These are phyloP conservation scores for Ceriops decandra DNA, from an alignment of 345 rosid genomes.

Conservation along the genomic window DNA sequence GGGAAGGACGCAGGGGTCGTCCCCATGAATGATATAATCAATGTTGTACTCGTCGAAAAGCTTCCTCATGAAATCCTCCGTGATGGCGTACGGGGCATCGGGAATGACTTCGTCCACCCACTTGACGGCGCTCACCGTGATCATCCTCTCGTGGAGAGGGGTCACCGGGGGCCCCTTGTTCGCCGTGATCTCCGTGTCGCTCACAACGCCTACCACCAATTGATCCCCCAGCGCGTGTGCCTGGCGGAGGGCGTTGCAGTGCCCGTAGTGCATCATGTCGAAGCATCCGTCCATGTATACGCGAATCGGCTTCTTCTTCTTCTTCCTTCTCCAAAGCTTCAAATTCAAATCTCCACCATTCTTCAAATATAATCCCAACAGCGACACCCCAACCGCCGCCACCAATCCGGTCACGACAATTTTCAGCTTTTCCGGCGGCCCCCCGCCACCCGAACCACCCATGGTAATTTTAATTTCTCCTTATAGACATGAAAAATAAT, in stretches of 20 bases:
- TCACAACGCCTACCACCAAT: slow-evolving; percentile 71
- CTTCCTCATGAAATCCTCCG: slow-evolving; percentile 68
- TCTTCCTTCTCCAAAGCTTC: slow-evolving; percentile 11
- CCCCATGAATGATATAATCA: slow-evolving; percentile 73
- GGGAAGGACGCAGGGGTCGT: slow-evolving; percentile 76
- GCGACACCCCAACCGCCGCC: slow-evolving; percentile 17
- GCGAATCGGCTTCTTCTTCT: slow-evolving; percentile 46
- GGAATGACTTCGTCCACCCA: slow-evolving; percentile 78
- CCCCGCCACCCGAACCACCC: not conserved
- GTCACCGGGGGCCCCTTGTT: slow-evolving; percentile 80
- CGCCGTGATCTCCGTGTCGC: slow-evolving; percentile 62
- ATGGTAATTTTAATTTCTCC: too few species aligned
- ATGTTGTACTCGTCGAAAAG: slow-evolving; percentile 60
- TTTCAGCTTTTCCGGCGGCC: slow-evolving; percentile 10
- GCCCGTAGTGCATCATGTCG: slow-evolving; percentile 87
- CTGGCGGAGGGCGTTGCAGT: slow-evolving; percentile 77
- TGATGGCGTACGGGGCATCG: slow-evolving; percentile 73
- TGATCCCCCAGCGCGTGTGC: slow-evolving; percentile 67
- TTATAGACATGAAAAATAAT: too few species aligned
- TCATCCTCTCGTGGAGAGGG: slow-evolving; percentile 63
- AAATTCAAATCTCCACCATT: slow-evolving; percentile 1
- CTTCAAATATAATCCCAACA: slow-evolving; percentile 18
- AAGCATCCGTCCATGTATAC: slow-evolving; percentile 86
- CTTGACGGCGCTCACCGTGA: slow-evolving; percentile 68
- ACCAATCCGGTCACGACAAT: slow-evolving; percentile 10